These are phyloP conservation scores for Pseudogymnoascus sp. DNA, from an alignment of 2,329 filamentous ascomycete species.

Conservation along the genomic window DNA sequence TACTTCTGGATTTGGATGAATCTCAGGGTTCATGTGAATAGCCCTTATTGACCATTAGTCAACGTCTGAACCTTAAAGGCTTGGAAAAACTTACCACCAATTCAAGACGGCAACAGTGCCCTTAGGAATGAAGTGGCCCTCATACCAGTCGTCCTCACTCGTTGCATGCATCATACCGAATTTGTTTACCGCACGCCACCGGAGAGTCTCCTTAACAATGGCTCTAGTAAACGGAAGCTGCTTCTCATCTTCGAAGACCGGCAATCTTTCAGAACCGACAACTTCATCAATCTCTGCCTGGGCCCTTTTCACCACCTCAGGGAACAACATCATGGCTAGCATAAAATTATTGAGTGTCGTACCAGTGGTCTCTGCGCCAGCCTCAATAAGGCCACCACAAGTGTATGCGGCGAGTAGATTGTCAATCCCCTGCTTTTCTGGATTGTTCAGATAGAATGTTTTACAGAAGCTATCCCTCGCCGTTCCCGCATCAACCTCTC, in stretches of 20 bases:
- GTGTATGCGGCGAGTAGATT: constrained; percentile 31
- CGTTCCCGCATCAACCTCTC: constrained; percentile 23
- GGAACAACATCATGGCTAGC: constrained; percentile 4
- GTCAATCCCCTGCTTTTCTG: constrained; percentile 30
- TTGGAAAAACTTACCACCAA: neutral
- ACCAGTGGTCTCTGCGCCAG: constrained; percentile 29
- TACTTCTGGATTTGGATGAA: neutral
- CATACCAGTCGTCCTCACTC: constrained; percentile 45
- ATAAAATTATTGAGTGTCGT: constrained; percentile 12
- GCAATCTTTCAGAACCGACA: constrained; percentile 38
- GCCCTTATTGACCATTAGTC: neutral
- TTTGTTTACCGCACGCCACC: constrained; percentile 38
- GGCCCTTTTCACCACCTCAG: constrained; percentile 36
- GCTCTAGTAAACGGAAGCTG: constrained; percentile 36
- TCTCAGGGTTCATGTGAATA: constrained; percentile 8
- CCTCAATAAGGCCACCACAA: constrained; percentile 36
- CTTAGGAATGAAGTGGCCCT: constrained; percentile 46
- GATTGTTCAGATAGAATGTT: constrained; percentile 30
- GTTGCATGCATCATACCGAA: constrained; percentile 46
- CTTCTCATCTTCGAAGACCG: constrained; percentile 37
- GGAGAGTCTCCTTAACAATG: constrained; percentile 39
- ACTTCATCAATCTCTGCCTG: constrained; percentile 40
- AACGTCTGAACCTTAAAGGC: too few relatives aligned
- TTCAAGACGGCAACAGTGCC: constrained; percentile 31
- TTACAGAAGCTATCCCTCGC: constrained; percentile 36